Conservation (phyloP, 2,329 filamentous ascomycete genomes). For the Whalleya microplaca region DNA sequence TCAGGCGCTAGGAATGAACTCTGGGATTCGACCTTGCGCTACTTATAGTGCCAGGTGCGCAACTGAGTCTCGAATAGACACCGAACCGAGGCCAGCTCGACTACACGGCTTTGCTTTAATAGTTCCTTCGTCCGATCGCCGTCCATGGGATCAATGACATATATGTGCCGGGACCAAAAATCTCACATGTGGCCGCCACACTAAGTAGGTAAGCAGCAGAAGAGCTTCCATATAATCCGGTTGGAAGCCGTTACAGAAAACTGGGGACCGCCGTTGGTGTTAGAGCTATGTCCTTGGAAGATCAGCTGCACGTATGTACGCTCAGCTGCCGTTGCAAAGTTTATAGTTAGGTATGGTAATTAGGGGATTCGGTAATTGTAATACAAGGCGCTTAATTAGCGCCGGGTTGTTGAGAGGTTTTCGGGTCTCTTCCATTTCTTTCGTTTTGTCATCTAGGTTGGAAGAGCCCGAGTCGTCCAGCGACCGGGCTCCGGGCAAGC, state of each 20-base stretch:
- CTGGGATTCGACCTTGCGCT: background rate
- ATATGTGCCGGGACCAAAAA: slow-evolving; percentile 12
- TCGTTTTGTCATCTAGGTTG: background rate
- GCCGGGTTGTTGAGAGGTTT: no score
- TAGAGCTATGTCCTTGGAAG: no score
- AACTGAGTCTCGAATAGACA: background rate
- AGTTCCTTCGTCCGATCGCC: background rate
- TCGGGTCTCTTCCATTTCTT: background rate
- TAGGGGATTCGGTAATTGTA: no score
- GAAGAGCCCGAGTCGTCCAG: slow-evolving; percentile 3
- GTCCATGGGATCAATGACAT: background rate
- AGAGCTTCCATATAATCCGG: slow-evolving; percentile 17
- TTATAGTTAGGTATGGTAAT: no score
- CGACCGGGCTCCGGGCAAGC: slow-evolving; percentile 10
- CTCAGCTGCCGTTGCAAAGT: no score
- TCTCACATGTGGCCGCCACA: background rate
- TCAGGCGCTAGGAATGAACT: background rate
- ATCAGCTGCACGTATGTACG: no score
- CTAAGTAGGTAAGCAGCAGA: slow-evolving; percentile 8
- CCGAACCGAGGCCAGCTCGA: background rate
- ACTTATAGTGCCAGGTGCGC: background rate
- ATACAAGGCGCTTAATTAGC: no score
- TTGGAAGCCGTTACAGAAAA: slow-evolving; percentile 7
- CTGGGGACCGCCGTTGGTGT: background rate
- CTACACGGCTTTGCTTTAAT: no score